These are phyloP conservation scores for Prosopis cineraria DNA, from an alignment of 306 rosid genomes.

Conservation along the genomic window DNA sequence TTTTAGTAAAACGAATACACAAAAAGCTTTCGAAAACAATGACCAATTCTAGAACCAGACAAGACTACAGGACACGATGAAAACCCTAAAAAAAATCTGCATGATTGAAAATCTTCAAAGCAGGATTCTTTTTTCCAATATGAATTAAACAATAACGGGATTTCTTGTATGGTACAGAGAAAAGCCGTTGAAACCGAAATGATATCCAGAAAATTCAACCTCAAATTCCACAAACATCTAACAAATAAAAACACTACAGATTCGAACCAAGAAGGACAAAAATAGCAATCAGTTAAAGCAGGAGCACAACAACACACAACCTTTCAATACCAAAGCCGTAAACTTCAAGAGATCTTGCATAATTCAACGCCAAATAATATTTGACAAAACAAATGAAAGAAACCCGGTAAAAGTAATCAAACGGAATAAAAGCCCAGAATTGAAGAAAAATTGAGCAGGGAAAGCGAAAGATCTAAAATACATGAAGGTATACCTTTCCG, in stretches of 20 bases:
- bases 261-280: constrained; percentile 12
- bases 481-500: constrained; percentile 65
- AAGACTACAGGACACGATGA: constrained; percentile 11
- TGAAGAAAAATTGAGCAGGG: neutral
- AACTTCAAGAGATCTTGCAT: constrained; percentile 52
- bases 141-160: constrained; percentile 16
- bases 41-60: constrained; percentile 27
- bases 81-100: constrained; percentile 38
- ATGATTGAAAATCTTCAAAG: constrained; percentile 4
- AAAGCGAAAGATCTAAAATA: constrained; percentile 50
- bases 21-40: constrained; percentile 14
- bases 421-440: neutral
- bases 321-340: constrained; percentile 31
- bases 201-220: constrained; percentile 14
- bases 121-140: constrained; percentile 15
- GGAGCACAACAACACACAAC: constrained; percentile 20
- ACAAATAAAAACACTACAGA: constrained; percentile 29
- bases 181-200: constrained; percentile 30
- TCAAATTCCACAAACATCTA: constrained; percentile 29
- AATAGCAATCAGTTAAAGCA: constrained; percentile 29
- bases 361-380: constrained; percentile 40
- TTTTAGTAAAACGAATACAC: constrained; percentile 20
- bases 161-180: neutral
- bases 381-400: neutral
- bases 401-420: constrained; percentile 32